Conservation (phyloP, 768 basidiomycete species). For the Porpolomopsis calyptriformis region DNA sequence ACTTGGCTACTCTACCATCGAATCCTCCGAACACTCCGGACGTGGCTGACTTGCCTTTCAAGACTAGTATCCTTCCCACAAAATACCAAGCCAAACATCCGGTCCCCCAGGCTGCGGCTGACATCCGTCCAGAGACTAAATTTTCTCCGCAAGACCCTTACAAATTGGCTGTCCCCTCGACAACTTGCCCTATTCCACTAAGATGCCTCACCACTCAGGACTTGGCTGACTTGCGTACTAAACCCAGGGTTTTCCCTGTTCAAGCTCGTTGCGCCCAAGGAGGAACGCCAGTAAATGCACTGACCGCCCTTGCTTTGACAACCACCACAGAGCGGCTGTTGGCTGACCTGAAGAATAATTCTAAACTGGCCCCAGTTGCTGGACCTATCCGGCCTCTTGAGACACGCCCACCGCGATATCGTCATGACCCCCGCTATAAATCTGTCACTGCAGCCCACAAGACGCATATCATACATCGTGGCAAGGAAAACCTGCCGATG, state of each 20-base stretch:
- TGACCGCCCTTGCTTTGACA: not conserved
- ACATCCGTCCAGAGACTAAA: not conserved
- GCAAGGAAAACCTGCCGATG: not conserved
- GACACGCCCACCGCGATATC: no score
- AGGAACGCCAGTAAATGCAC: not conserved
- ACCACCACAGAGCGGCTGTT: not conserved
- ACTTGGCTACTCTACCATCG: no score
- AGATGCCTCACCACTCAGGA: not conserved
- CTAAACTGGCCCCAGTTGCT: not conserved
- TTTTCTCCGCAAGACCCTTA: not conserved
- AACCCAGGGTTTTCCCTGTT: not conserved
- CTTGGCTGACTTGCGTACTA: not conserved
- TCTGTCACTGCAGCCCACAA: not conserved
- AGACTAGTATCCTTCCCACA: no score
- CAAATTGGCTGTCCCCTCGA: no score
- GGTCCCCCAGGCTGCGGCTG: not conserved
- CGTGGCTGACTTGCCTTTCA: no score
- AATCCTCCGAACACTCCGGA: no score
- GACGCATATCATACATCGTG: not conserved
- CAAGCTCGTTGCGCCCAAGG: not conserved
- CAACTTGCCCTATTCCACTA: no score
- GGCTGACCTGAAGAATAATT: not conserved
- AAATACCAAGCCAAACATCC: no score
- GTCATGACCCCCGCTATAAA: not conserved
- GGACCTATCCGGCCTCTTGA: not conserved